Evolutionary conservation across 176 grass and related monocot species (phyloP).

Genomic region (Oryza rufipogon): DNA sequence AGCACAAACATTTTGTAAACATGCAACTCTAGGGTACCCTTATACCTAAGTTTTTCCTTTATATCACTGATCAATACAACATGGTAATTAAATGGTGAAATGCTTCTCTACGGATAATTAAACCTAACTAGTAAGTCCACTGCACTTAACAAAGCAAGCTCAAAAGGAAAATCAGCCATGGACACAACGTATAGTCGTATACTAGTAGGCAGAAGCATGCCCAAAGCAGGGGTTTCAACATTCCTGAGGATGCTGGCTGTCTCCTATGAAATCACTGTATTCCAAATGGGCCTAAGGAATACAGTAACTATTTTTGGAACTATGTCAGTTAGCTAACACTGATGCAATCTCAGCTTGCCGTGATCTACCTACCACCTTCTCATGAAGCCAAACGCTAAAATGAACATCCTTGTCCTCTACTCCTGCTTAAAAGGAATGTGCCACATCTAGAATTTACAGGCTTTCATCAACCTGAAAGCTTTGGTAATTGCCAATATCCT

Average conservation of each 20-base stretch:
- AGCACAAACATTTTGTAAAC: not conserved
- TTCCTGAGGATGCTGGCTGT: not conserved
- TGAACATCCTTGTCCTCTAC: not conserved
- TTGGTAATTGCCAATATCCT: not conserved
- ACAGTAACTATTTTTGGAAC: not conserved
- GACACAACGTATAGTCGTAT: not conserved
- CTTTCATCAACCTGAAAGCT: not conserved
- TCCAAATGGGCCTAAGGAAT: not conserved
- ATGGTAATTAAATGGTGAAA: not conserved
- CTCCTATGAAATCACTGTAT: not conserved
- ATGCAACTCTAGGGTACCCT: not conserved
- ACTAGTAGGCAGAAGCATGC: not conserved
- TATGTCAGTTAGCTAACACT: constrained; percentile 19
- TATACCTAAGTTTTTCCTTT: not conserved
- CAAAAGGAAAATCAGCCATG: not conserved
- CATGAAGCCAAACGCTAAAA: not conserved
- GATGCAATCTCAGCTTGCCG: not conserved
- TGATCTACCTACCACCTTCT: not conserved
- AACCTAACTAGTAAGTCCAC: not conserved
- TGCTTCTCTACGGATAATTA: constrained; percentile 3
- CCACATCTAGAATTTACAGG: not conserved
- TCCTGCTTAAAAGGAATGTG: constrained; percentile 3
- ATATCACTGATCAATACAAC: not conserved
- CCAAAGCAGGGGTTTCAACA: not conserved
- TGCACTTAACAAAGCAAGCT: not conserved